Conservation (phyloP, 1,284 basidiomycete species). For the Lentinula novae-zelandiae region DNA sequence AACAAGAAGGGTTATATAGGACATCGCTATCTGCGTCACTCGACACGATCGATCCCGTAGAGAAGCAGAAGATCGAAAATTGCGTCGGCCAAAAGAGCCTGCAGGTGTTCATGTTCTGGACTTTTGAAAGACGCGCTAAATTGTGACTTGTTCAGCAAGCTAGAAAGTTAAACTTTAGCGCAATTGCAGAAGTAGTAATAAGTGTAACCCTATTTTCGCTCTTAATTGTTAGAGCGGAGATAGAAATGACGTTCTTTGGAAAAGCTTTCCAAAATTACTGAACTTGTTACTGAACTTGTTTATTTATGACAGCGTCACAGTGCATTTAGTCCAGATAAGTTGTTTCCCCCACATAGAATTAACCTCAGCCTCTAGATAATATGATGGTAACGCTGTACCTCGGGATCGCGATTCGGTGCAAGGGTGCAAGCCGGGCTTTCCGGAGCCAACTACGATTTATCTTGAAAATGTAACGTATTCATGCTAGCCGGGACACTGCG, state of each 20-base stretch:
- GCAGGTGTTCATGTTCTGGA: not conserved
- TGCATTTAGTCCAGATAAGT: not conserved
- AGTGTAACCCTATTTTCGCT: not conserved
- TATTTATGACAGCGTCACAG: not conserved
- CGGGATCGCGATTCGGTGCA: conserved; percentile 3
- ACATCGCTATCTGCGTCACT: not conserved
- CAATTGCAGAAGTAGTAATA: not conserved
- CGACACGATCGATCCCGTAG: not conserved
- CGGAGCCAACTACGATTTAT: conserved; percentile 1
- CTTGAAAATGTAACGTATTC: not conserved
- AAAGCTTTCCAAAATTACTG: not conserved
- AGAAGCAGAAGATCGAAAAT: not conserved
- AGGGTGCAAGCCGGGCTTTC: conserved; percentile 1
- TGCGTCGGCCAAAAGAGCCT: not conserved
- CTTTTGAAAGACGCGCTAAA: not conserved
- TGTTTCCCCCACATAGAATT: conserved; percentile 2
- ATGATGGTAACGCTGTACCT: conserved; percentile 8
- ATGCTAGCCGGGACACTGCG: not conserved
- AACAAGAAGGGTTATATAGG: not conserved
- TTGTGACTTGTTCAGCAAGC: not conserved
- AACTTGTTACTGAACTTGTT: not conserved
- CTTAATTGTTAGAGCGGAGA: not conserved
- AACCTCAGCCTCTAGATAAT: conserved; percentile 2
- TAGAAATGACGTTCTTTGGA: not conserved
- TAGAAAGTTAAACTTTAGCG: not conserved